These are phyloP conservation scores for Adansonia grandidieri DNA, from an alignment of 441 rosid genomes.

Conservation along the genomic window DNA sequence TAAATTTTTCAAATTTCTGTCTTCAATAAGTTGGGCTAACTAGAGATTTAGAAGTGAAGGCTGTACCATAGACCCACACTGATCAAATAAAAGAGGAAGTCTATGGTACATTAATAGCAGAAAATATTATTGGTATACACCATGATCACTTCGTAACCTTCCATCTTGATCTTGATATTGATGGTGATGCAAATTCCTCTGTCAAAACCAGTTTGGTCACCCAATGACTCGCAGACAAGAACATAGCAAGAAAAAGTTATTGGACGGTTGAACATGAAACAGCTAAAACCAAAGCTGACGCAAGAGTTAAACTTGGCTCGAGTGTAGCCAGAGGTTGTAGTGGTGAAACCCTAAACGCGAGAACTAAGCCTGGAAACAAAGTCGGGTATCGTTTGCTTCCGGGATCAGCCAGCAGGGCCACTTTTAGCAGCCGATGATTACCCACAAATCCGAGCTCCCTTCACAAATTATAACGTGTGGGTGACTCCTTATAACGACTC, in stretches of 20 bases:
- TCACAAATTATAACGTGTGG: slow-evolving; percentile 62
- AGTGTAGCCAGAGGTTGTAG: slow-evolving; percentile 37
- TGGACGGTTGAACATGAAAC: slow-evolving; percentile 53
- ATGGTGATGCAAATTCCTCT: slow-evolving; percentile 57
- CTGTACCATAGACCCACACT: slow-evolving; percentile 35
- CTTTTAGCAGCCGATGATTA: slow-evolving; percentile 48
- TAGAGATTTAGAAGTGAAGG: slow-evolving; percentile 52
- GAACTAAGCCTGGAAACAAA: slow-evolving; percentile 53
- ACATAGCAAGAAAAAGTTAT: slow-evolving; percentile 57
- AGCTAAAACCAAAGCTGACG: slow-evolving; percentile 57
- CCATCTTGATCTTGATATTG: slow-evolving; percentile 66
- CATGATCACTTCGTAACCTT: slow-evolving; percentile 61
- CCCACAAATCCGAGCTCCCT: slow-evolving; percentile 55
- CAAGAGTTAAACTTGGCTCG: slow-evolving; percentile 39
- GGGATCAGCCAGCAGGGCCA: slow-evolving; percentile 31
- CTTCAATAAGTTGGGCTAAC: slow-evolving; percentile 49
- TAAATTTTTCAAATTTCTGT: too few relatives aligned
- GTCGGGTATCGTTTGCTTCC: slow-evolving; percentile 57
- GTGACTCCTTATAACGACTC: slow-evolving; percentile 61
- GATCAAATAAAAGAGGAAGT: slow-evolving; percentile 47
- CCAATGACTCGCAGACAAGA: slow-evolving; percentile 16
- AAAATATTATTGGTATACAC: slow-evolving; percentile 47
- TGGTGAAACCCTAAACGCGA: slow-evolving; percentile 57
- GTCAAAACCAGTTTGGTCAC: slow-evolving; percentile 45
- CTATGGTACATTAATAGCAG: slow-evolving; percentile 57